Percentiles rank a stretch among this genome's conserved stretches.
phyloP scores from a whole-genome alignment of 805 yeast genomes.

The Wickerhamiella galacta region DNA sequence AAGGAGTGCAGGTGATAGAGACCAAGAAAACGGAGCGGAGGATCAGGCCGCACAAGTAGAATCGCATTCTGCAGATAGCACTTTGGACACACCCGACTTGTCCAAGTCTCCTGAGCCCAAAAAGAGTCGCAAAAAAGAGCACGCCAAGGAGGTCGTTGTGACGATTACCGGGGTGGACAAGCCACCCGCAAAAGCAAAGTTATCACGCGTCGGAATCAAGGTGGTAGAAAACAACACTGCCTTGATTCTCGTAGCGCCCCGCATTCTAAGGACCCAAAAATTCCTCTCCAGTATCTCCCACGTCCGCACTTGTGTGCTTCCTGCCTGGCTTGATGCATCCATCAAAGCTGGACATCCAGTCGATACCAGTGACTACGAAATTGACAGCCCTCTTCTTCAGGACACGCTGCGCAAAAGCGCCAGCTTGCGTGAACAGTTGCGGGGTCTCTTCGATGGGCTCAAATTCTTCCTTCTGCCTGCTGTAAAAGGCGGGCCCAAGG shows the following conservation, averaged over 20 bases:
- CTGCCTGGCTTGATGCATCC: constrained; percentile 16
- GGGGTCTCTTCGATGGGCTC: constrained; percentile 30
- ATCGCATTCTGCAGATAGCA: background rate
- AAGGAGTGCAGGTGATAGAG: constrained; percentile 15
- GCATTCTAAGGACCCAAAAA: constrained; percentile 71
- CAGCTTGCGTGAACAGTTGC: constrained; percentile 7
- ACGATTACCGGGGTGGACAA: constrained; percentile 18
- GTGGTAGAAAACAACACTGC: constrained; percentile 28
- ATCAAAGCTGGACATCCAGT: constrained; percentile 8
- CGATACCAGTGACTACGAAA: constrained; percentile 14
- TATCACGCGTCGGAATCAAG: constrained; percentile 38
- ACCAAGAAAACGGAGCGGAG: constrained; percentile 19
- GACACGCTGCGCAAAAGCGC: constrained; percentile 7
- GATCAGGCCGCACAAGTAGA: constrained; percentile 13
- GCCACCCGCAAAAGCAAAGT: constrained; percentile 10
- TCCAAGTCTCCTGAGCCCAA: background rate
- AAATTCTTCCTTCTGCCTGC: constrained; percentile 38
- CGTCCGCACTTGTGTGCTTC: constrained; percentile 20
- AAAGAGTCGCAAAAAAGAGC: background rate
- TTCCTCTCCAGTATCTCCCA: constrained; percentile 54
- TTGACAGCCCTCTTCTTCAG: constrained; percentile 8
- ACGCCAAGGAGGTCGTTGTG: too few species aligned
- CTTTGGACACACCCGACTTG: background rate
- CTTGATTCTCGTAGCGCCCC: constrained; percentile 48
- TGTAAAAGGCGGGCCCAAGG: constrained; percentile 43